These are phyloP conservation scores for Actinomucor elegans DNA, from an alignment of 371 early-diverging fungal genomes.

Conservation along the genomic window DNA sequence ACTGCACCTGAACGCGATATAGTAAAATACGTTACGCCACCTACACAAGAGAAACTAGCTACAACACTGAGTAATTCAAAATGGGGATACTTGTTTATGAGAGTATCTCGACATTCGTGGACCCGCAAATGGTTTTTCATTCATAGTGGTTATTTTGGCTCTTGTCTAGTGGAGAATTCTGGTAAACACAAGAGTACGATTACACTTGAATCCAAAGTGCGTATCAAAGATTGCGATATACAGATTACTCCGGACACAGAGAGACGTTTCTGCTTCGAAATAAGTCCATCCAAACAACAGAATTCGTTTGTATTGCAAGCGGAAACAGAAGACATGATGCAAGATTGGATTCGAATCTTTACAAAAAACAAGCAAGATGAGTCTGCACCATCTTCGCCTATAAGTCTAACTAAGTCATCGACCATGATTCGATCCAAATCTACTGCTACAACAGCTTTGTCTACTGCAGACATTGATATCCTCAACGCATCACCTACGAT, in stretches of 20 bases:
- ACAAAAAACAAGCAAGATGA: slow-evolving; percentile 42
- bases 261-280: slow-evolving; percentile 68
- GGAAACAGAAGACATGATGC: slow-evolving; percentile 60
- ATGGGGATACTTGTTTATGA: slow-evolving; percentile 29
- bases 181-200: slow-evolving; percentile 42
- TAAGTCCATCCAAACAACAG: slow-evolving; percentile 17
- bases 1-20: slow-evolving; percentile 20
- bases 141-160: slow-evolving; percentile 47
- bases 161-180: slow-evolving; percentile 28
- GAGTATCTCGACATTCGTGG: slow-evolving; percentile 30
- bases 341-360: slow-evolving; percentile 58
- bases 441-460: slow-evolving; percentile 4
- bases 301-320: slow-evolving; percentile 54
- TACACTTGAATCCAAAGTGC: slow-evolving; percentile 42
- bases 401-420: background rate
- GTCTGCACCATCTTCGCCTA: background rate
- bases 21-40: slow-evolving; percentile 8
- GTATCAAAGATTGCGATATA: slow-evolving; percentile 51
- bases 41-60: background rate
- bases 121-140: slow-evolving; percentile 52
- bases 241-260: slow-evolving; percentile 44
- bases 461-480: slow-evolving; percentile 1
- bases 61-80: slow-evolving; percentile 2
- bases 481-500: background rate
- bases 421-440: background rate